A percentile compares a stretch with the other conserved stretches of the same genome.
Evolutionary conservation across 2,329 filamentous ascomycete species (phyloP).

Genomic region (Alternaria sp.): DNA sequence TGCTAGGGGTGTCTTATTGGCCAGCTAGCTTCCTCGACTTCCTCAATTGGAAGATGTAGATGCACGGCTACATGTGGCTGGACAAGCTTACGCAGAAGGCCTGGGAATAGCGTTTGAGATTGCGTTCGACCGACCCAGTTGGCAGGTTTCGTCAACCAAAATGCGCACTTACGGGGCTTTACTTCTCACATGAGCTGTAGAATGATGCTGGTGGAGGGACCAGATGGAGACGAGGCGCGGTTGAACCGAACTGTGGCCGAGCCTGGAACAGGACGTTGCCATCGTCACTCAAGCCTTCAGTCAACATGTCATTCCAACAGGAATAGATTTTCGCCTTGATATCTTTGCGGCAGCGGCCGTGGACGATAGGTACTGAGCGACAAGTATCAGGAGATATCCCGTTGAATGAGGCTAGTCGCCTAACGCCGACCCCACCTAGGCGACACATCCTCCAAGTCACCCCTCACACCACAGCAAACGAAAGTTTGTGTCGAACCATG

Average conservation of each 20-base stretch:
- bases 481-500: slow-evolving; percentile 10
- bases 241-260: slow-evolving; percentile 6
- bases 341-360: slow-evolving; percentile 9
- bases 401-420: slow-evolving; percentile 21
- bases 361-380: slow-evolving; percentile 12
- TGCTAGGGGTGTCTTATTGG: slow-evolving; percentile 13
- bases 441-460: slow-evolving; percentile 16
- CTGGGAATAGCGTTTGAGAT: slow-evolving; percentile 16
- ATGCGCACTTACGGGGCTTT: slow-evolving; percentile 9
- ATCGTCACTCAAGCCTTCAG: not conserved
- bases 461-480: slow-evolving; percentile 36
- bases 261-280: not conserved
- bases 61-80: slow-evolving; percentile 20
- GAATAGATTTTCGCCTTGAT: not conserved
- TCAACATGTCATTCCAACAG: not conserved
- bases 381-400: slow-evolving; percentile 36
- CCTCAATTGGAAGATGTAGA: slow-evolving; percentile 6
- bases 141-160: slow-evolving; percentile 16
- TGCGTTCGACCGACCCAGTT: slow-evolving; percentile 37
- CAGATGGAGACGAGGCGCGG: slow-evolving; percentile 2
- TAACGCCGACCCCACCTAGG: slow-evolving; percentile 30
- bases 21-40: slow-evolving; percentile 1
- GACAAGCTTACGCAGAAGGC: slow-evolving; percentile 15
- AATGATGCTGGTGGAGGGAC: slow-evolving; percentile 8
- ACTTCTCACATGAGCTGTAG: slow-evolving; percentile 21